These are phyloP conservation scores for Perkinsus olseni DNA, from an alignment of 169 alveolate genomes.

Conservation along the genomic window DNA sequence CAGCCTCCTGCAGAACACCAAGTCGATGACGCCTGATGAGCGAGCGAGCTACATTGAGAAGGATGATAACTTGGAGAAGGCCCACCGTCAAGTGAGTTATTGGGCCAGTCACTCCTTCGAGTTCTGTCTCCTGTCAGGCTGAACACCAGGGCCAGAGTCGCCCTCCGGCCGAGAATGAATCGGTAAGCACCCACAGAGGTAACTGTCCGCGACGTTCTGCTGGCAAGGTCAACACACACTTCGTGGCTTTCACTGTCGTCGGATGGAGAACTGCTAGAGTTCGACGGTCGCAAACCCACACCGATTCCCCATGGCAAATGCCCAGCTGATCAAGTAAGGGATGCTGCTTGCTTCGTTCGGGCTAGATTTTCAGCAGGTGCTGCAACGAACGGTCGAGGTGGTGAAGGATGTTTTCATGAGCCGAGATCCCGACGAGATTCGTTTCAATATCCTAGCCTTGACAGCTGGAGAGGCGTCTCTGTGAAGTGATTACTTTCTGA, in stretches of 20 bases:
- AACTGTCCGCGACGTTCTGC: not conserved
- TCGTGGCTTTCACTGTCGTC: slow-evolving; percentile 44
- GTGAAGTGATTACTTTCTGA: not conserved
- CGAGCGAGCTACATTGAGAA: slow-evolving; percentile 30
- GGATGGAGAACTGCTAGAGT: slow-evolving; percentile 52
- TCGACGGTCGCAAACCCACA: slow-evolving; percentile 50
- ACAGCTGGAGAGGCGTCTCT: not conserved
- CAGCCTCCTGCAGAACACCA: slow-evolving; percentile 15
- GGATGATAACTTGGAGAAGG: slow-evolving; percentile 23
- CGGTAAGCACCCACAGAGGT: not conserved
- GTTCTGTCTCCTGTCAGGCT: not conserved
- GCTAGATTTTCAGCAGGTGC: not conserved
- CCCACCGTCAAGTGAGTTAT: slow-evolving; percentile 33
- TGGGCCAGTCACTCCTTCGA: not conserved
- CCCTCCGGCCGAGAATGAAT: slow-evolving; percentile 16
- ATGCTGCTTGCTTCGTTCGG: not conserved
- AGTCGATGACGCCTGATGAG: slow-evolving; percentile 33
- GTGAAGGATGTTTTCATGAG: slow-evolving; percentile 40
- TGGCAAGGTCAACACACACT: slow-evolving; percentile 38
- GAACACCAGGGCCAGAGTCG: slow-evolving; percentile 39
- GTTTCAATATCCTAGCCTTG: slow-evolving; percentile 44
- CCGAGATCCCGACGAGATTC: slow-evolving; percentile 45
- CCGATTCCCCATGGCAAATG: slow-evolving; percentile 43
- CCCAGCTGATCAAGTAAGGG: not conserved
- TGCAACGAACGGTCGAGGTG: slow-evolving; percentile 19